These are phyloP conservation scores for Phytopythium vexans DNA, from an alignment of 352 stramenopile genomes.

Conservation along the genomic window DNA sequence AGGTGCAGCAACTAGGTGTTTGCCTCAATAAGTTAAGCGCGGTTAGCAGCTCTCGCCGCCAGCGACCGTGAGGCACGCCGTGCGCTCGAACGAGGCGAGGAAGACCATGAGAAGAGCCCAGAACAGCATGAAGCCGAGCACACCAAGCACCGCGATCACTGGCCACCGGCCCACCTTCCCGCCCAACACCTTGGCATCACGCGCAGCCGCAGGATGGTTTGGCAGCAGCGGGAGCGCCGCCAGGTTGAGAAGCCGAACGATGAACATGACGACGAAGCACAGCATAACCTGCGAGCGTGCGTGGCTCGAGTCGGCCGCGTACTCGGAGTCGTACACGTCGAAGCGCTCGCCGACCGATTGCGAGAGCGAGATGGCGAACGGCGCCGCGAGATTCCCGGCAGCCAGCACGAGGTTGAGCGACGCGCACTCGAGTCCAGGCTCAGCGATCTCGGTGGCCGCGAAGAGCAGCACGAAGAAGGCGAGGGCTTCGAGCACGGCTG, in stretches of 20 bases:
- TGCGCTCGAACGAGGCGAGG: slow-evolving; percentile 47
- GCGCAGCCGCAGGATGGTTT: not conserved
- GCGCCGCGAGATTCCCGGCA: slow-evolving; percentile 46
- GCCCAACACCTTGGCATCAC: slow-evolving; percentile 4
- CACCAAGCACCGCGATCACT: slow-evolving; percentile 21
- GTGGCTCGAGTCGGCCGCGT: slow-evolving; percentile 32
- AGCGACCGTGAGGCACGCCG: slow-evolving; percentile 59
- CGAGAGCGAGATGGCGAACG: slow-evolving; percentile 54
- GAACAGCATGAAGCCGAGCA: slow-evolving; percentile 36
- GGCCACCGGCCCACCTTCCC: slow-evolving; percentile 15
- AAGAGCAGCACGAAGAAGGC: slow-evolving; percentile 53
- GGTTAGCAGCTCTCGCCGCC: slow-evolving; percentile 62
- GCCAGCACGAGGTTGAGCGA: slow-evolving; percentile 47
- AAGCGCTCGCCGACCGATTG: slow-evolving; percentile 62
- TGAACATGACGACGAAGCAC: slow-evolving; percentile 38
- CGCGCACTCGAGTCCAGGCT: slow-evolving; percentile 41
- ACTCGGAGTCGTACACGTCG: slow-evolving; percentile 57
- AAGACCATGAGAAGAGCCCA: slow-evolving; percentile 54
- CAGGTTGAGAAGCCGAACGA: slow-evolving; percentile 33
- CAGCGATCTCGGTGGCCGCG: slow-evolving; percentile 37
- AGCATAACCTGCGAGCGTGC: slow-evolving; percentile 43
- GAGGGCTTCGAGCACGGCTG: slow-evolving; percentile 44
- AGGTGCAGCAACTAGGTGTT: too few relatives aligned
- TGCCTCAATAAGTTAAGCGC: too few relatives aligned
- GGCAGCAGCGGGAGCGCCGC: slow-evolving; percentile 38